Percentiles rank a stretch among this genome's conserved stretches.
phyloP scores from a whole-genome alignment of 495 filamentous ascomycete genomes.

The Astrothelium macrocarpum region DNA sequence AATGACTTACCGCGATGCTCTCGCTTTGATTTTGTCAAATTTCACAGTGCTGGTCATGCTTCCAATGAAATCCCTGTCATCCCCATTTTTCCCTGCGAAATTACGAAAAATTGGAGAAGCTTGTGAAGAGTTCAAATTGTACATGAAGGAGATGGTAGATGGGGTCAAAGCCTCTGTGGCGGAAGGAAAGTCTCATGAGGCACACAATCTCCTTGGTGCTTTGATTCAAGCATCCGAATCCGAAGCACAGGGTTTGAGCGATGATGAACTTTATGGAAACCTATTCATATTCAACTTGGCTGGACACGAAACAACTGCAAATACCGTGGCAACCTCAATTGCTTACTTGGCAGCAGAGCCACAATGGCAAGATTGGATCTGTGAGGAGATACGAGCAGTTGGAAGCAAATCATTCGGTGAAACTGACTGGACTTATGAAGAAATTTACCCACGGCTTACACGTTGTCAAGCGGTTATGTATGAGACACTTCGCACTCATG shows the following conservation, averaged over 20 bases:
- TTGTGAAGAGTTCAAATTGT: conserved; percentile 11
- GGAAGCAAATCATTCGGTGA: not conserved
- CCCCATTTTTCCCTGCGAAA: not conserved
- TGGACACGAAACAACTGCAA: conserved; percentile 24
- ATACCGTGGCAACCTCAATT: conserved; percentile 19
- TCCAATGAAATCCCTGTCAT: not conserved
- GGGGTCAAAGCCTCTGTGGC: conserved; percentile 7
- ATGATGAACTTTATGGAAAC: conserved; percentile 24
- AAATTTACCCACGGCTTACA: conserved; percentile 15
- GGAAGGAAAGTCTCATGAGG: not conserved
- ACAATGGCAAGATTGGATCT: conserved; percentile 20
- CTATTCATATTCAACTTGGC: conserved; percentile 24
- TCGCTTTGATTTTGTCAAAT: conserved; percentile 12
- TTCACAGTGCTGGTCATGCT: conserved; percentile 3
- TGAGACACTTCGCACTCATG: conserved; percentile 22
- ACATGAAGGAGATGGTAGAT: conserved; percentile 20
- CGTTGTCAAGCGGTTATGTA: conserved; percentile 14
- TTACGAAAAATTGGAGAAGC: not conserved
- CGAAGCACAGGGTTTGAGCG: conserved; percentile 11
- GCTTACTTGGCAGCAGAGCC: conserved; percentile 13
- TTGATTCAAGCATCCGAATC: conserved; percentile 18
- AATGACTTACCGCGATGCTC: conserved; percentile 17
- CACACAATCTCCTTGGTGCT: conserved; percentile 20
- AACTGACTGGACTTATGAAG: conserved; percentile 11
- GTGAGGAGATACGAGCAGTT: conserved; percentile 15